phyloP scores from a whole-genome alignment of 2,329 filamentous ascomycete species.

The Aspergillus caelatus region DNA sequence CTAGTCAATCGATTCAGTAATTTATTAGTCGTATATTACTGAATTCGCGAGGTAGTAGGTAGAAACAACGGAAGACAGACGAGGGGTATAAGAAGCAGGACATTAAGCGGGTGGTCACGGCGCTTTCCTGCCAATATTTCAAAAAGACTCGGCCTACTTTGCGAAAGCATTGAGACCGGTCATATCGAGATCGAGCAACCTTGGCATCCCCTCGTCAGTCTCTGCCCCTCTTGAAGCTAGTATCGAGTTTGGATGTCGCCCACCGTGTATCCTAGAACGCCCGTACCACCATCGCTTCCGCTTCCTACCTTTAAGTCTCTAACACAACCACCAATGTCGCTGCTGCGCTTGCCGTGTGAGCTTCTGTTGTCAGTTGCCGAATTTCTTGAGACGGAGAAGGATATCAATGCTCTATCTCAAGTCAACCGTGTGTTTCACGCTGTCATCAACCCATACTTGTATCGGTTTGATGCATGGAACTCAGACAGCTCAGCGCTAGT shows the following conservation, averaged over 20 bases:
- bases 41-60: background rate
- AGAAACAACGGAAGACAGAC: background rate
- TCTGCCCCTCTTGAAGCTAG: background rate
- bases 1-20: background rate
- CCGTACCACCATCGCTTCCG: background rate
- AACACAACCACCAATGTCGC: background rate
- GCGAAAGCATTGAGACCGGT: background rate
- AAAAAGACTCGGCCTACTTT: background rate
- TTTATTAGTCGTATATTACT: background rate
- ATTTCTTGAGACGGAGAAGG: background rate
- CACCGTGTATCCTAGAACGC: background rate
- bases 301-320: background rate
- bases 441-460: background rate
- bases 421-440: background rate
- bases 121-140: background rate
- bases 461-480: background rate
- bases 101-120: background rate
- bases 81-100: background rate
- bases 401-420: conserved; percentile 2
- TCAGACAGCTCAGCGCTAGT: conserved; percentile 4
- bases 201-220: background rate
- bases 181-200: background rate
- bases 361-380: background rate
- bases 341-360: background rate
- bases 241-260: background rate